phyloP scores from a whole-genome alignment of 192 early-diverging fungal genomes.

The Podochytrium sp. region DNA sequence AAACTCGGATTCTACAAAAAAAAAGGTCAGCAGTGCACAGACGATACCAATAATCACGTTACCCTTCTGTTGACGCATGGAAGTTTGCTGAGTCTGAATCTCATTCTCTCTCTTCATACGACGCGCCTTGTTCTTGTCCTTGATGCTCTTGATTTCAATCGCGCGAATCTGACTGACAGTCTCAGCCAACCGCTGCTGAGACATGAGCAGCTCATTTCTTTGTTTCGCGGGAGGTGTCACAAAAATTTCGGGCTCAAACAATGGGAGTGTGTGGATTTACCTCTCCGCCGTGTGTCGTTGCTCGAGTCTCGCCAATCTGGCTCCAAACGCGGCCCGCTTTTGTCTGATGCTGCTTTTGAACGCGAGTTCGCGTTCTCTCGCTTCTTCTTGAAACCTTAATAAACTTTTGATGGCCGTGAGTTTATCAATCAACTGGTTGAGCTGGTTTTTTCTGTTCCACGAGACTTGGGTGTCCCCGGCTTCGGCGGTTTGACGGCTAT shows the following conservation, averaged over 20 bases:
- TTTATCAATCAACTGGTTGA: constrained; percentile 26
- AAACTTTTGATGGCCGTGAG: constrained; percentile 23
- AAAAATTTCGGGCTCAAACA: no score
- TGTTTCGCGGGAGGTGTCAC: no score
- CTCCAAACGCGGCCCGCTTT: constrained; percentile 31
- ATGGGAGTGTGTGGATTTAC: no score
- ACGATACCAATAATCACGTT: no score
- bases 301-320: constrained; percentile 21
- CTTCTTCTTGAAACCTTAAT: constrained; percentile 36
- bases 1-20: constrained; percentile 28
- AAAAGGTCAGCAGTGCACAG: no score
- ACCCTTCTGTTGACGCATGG: constrained; percentile 36
- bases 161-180: constrained; percentile 27
- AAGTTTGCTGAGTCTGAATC: constrained; percentile 18
- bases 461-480: constrained; percentile 22
- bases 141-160: constrained; percentile 30
- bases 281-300: constrained; percentile 28
- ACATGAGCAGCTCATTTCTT: constrained; percentile 29
- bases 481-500: constrained; percentile 21
- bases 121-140: constrained; percentile 22
- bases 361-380: constrained; percentile 17
- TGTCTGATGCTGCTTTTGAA: constrained; percentile 31
- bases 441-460: constrained; percentile 26
- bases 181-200: constrained; percentile 24
- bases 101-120: constrained; percentile 32